Conservation (phyloP, 2,329 filamentous ascomycete species). For the Dactylellina haptotyla region DNA sequence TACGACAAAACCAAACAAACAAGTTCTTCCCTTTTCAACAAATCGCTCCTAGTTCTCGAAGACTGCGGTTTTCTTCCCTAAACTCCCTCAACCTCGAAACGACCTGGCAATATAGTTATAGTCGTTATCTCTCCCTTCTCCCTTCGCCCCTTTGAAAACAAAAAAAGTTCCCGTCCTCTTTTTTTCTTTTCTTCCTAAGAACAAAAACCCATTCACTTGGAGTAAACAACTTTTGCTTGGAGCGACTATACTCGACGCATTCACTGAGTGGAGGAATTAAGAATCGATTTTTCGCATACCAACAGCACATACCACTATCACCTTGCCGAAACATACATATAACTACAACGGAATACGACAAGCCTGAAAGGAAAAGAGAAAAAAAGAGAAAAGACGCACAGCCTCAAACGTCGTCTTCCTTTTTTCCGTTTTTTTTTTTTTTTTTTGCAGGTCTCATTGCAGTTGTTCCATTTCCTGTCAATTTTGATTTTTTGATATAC, state of each 20-base stretch:
- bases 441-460: not conserved
- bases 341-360: not conserved
- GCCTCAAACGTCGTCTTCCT: not conserved
- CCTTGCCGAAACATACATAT: not conserved
- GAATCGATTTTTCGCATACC: slow-evolving; percentile 31
- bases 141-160: not conserved
- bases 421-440: slow-evolving; percentile 4
- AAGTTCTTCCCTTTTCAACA: slow-evolving; percentile 5
- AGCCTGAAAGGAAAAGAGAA: not conserved
- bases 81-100: slow-evolving; percentile 28
- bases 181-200: no score
- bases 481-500: not conserved
- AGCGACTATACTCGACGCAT: slow-evolving; percentile 45
- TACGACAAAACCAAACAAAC: slow-evolving; percentile 34
- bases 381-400: slow-evolving; percentile 8
- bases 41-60: slow-evolving; percentile 37
- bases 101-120: slow-evolving; percentile 3
- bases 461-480: not conserved
- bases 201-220: slow-evolving; percentile 53
- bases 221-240: slow-evolving; percentile 47
- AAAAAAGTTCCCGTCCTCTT: slow-evolving; percentile 28
- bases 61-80: slow-evolving; percentile 32
- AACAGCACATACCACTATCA: slow-evolving; percentile 15
- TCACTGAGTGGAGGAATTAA: slow-evolving; percentile 34
- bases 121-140: slow-evolving; percentile 19